Evolutionary conservation across 2,329 filamentous ascomycete species (phyloP).

Genomic region (Penicillium sp.): DNA sequence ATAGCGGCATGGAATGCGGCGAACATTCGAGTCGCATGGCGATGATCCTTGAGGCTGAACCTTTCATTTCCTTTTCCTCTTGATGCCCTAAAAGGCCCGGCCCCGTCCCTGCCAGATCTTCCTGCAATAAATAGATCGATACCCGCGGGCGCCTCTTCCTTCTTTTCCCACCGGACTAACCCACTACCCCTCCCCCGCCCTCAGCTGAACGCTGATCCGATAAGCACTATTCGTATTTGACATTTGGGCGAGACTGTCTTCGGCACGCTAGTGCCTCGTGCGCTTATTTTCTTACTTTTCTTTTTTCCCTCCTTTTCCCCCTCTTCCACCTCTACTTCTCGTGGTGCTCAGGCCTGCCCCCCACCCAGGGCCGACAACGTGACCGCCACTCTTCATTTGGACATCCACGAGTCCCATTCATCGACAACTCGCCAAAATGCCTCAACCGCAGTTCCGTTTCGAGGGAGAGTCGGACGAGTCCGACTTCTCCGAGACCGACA

Average conservation of each 20-base stretch:
- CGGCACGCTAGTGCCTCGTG: neutral
- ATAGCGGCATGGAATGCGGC: neutral
- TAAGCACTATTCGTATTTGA: conserved; percentile 11
- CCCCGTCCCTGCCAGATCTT: neutral
- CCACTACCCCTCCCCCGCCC: conserved; percentile 6
- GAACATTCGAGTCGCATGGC: neutral
- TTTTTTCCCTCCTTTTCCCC: conserved; percentile 2
- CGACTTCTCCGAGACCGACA: conserved; percentile 37
- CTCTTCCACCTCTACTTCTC: conserved; percentile 1
- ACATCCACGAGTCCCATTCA: conserved; percentile 33
- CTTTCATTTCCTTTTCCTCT: neutral
- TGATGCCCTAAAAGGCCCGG: neutral
- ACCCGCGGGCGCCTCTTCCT: neutral
- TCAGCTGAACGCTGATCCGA: conserved; percentile 10
- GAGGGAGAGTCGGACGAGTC: conserved; percentile 26
- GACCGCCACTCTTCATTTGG: conserved; percentile 11
- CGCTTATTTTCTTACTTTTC: conserved; percentile 1
- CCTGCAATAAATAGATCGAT: neutral
- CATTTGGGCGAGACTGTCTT: neutral
- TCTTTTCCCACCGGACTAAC: neutral
- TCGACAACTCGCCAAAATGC: conserved; percentile 15
- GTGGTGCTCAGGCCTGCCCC: conserved; percentile 1
- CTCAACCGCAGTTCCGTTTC: conserved; percentile 10
- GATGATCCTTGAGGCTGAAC: conserved; percentile 10
- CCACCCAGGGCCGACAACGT: neutral